Evolutionary conservation across 371 early-diverging fungal species (phyloP).

Genomic region (Amoeboradix gromovi): DNA sequence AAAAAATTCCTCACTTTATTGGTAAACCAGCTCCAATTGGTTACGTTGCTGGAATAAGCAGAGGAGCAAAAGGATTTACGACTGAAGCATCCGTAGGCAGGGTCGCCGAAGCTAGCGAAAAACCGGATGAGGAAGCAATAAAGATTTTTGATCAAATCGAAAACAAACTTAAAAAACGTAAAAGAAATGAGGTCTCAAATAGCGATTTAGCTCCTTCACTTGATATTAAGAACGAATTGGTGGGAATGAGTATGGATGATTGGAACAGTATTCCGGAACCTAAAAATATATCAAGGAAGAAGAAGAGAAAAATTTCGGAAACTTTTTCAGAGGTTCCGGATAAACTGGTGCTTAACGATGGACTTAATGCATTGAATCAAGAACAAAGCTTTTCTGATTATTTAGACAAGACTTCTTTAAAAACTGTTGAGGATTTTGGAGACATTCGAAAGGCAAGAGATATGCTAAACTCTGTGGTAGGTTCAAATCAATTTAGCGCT

Average conservation of each 20-base stretch:
- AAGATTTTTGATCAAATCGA: constrained; percentile 67
- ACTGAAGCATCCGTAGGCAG: constrained; percentile 65
- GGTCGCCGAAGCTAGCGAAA: constrained; percentile 26
- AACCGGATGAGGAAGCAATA: constrained; percentile 90
- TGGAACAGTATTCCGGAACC: constrained; percentile 81
- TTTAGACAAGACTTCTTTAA: constrained; percentile 44
- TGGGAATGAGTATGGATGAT: constrained; percentile 40
- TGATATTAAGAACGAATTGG: constrained; percentile 53
- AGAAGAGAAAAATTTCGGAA: constrained; percentile 20
- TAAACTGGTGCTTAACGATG: constrained; percentile 29
- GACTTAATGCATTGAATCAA: constrained; percentile 50
- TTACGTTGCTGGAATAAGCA: constrained; percentile 81
- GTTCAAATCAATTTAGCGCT: constrained; percentile 71
- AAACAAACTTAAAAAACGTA: constrained; percentile 46
- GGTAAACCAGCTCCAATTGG: constrained; percentile 1
- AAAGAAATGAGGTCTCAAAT: constrained; percentile 11
- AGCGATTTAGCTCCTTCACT: background rate
- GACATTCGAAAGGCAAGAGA: constrained; percentile 72
- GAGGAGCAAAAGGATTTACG: constrained; percentile 86
- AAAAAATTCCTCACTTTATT: constrained; percentile 2
- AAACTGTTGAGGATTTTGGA: constrained; percentile 57
- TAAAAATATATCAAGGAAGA: constrained; percentile 43
- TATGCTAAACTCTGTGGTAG: constrained; percentile 54
- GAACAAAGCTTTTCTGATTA: constrained; percentile 80
- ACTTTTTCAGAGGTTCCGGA: constrained; percentile 58